These are phyloP conservation scores for Setaria italica DNA, from an alignment of 202 grass and related monocot species.

Conservation along the genomic window DNA sequence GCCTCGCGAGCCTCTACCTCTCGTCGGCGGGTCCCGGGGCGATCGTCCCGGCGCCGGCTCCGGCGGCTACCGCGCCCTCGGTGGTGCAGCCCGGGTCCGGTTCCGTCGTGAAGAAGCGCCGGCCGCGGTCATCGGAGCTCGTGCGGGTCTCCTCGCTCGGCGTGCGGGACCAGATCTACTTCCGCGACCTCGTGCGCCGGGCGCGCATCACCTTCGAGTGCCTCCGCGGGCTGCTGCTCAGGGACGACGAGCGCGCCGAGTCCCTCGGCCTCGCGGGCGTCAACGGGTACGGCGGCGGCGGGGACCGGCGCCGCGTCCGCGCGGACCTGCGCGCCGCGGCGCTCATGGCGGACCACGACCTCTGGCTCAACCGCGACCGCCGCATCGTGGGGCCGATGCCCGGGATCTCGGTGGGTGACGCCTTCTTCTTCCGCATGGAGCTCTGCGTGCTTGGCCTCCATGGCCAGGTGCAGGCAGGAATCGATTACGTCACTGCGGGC, in stretches of 20 bases:
- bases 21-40: conserved; percentile 36
- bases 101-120: conserved; percentile 68
- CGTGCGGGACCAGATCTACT: conserved; percentile 85
- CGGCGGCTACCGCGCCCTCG: conserved; percentile 5
- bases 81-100: conserved; percentile 45
- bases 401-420: conserved; percentile 81
- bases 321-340: conserved; percentile 73
- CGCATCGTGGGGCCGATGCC: conserved; percentile 89
- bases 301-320: conserved; percentile 58
- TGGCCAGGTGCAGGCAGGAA: conserved; percentile 93
- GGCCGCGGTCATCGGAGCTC: conserved; percentile 82
- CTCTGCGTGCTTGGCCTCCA: conserved; percentile 91
- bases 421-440: conserved; percentile 97
- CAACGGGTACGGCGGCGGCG: neutral
- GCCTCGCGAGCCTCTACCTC: conserved; percentile 71
- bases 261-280: conserved; percentile 53
- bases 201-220: conserved; percentile 95
- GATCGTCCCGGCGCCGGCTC: conserved; percentile 43
- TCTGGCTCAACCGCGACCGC: conserved; percentile 95
- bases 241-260: conserved; percentile 82
- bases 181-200: conserved; percentile 78
- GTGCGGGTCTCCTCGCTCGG: conserved; percentile 83
- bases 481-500: conserved; percentile 71
- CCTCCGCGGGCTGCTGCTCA: conserved; percentile 62
- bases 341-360: conserved; percentile 78